phyloP scores from a whole-genome alignment of 306 rosid species.

The Senna tora region DNA sequence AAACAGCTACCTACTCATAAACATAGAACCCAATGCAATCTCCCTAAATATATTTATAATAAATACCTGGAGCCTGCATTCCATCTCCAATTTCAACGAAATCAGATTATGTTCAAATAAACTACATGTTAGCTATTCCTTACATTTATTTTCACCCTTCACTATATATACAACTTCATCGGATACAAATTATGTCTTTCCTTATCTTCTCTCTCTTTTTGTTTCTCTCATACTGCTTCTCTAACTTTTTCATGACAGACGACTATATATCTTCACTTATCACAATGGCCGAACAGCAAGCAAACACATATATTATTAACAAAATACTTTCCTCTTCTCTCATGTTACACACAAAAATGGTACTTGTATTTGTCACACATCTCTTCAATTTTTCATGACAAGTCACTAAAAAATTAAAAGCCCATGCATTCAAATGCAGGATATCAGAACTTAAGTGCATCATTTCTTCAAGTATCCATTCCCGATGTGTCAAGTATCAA shows the following conservation, averaged over 20 bases:
- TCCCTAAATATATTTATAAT: slow-evolving; percentile 29
- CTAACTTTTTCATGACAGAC: neutral
- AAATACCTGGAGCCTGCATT: slow-evolving; percentile 33
- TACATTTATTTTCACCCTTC: neutral
- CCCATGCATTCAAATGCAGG: neutral
- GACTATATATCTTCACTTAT: neutral
- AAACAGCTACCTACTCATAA: no score
- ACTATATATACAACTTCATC: neutral
- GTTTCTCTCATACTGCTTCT: neutral
- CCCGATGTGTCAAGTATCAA: slow-evolving; percentile 9
- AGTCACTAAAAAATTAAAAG: neutral
- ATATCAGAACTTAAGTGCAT: neutral
- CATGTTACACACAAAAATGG: neutral
- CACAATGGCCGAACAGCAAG: slow-evolving; percentile 29
- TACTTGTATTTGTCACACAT: neutral
- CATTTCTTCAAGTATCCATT: neutral
- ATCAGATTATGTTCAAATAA: slow-evolving; percentile 8
- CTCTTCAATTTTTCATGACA: neutral
- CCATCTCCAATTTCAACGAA: slow-evolving; percentile 35
- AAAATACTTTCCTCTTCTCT: slow-evolving; percentile 18
- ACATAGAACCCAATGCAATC: slow-evolving; percentile 39
- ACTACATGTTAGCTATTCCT: neutral
- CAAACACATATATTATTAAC: slow-evolving; percentile 27
- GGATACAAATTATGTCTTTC: neutral
- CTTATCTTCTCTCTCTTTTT: neutral